Evolutionary conservation across 768 basidiomycete species (phyloP), one percentile per base, ranked within the genome.

Genomic region (Russula lepida): DNA sequence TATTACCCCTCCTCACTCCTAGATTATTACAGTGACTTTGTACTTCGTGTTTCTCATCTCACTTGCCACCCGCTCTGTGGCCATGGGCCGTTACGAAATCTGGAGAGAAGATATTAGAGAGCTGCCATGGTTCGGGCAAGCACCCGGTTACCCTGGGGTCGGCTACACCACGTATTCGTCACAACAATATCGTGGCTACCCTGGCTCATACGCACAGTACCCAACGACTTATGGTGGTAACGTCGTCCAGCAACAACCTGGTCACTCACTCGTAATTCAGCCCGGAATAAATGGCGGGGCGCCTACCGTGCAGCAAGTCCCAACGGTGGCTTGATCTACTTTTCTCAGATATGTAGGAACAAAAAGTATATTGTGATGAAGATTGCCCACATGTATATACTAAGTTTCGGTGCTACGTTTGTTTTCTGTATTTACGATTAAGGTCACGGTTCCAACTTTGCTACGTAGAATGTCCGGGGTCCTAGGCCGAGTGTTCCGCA

Each of bases 41-140:
- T 66, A 58, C 66, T 47, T 66, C 46, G 28, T 65, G 33, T 62
- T 65, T 49, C 0, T 66, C 43, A 3, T 66, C 13, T 13, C 50
- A 21, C 60, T 66, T 41, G 60, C 66, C 28, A 53, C 30, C 41
- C 53, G 50, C 19, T 65, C 66, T 17, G 11, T 62, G 44, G 55
- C 59, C 33, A 62, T 62, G 66, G 60, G 58, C 7, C 57, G 64
- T 17, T 48, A n/a, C 17, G 49, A 48, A 48, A 66, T 62, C 64
- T 66, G 66, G 66, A 50, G 56, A 27, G 66, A 65, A 11, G 53
- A 66, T 47, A 54, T 62, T 28, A 54, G 51, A 21, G 60, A 61
- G 25, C 21, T 66, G 21, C 66, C 66, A 6, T 66, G 66, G 66
- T 66, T 66, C 27, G 64, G 64, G 19, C 64, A 66, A 54, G 56